Base-by-base conservation (phyloP, 108 stramenopile species). In the Conticribra guillardii region DNA sequence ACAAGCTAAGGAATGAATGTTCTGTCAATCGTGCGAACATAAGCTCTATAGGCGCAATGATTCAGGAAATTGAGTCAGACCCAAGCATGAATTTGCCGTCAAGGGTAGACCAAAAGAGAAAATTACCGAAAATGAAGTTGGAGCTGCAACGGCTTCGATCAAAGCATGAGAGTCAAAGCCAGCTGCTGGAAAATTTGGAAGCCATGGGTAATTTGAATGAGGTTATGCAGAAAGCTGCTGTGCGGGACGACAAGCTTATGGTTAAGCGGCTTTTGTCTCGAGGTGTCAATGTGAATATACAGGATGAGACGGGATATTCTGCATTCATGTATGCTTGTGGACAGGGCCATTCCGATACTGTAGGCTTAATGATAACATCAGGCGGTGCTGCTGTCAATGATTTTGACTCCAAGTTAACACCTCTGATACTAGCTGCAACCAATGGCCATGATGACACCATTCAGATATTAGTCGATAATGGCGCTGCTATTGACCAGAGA, bases 311-410 rank as follows among this genome's bases (percentile, higher is more conserved):
- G 9, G 60, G 60, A 3, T 60, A 45, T 33, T 37, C 60, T 45
- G 60, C 60, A 41, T 60, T 60, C 18, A 41, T 45, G 60, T 60
- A 60, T 24, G 60, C 60, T n/a, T 41, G 34, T 46, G 34, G 60
- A 22, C 5, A 60, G 23, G 60, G 60, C 3, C 33, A 60, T 5
- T 1, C 26, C 2, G 60, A 62, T 1, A 62, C 45, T 23, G 60
- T 21, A 11, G 46, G 45, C 14, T 41, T 62, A 1, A 44, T 62
- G 60, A 62, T 62, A 23, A 9, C 60, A 16, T 8, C 45, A 11
- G 60, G 60, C 7, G 24, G 45, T 26, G 60, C 60, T 26, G 19
- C 44, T 4, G 26, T 62, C 1, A 62, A 62, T 27, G 37, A 45
- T 18, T 5, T 27, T 1, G 28, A 62, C 27, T 24, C 60, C 2